A percentile compares a stretch with the other conserved stretches of the same genome.
Conservation (phyloP, 192 early-diverging fungal species). For the Obelidium mucronatum region DNA sequence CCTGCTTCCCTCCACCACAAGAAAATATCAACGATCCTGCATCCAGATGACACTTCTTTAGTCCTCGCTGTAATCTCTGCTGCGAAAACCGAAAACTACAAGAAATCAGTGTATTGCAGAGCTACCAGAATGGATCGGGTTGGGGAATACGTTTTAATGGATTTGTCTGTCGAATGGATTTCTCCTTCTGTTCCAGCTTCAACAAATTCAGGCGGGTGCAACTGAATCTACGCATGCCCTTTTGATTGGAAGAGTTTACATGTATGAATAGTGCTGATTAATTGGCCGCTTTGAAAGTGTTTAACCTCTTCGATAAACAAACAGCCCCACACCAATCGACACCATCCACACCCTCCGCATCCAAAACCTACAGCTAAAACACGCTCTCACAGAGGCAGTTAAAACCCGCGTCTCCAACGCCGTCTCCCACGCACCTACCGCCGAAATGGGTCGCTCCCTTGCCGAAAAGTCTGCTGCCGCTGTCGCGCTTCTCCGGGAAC, state of each 20-base stretch:
- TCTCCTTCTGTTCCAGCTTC: background rate
- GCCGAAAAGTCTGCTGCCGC: slow-evolving; percentile 4
- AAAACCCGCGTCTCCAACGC: background rate
- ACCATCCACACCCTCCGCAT: slow-evolving; percentile 24
- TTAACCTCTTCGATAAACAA: background rate
- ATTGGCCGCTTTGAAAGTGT: background rate
- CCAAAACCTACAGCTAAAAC: slow-evolving; percentile 17
- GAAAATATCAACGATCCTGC: slow-evolving; percentile 3
- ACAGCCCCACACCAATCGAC: slow-evolving; percentile 23
- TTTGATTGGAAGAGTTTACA: background rate
- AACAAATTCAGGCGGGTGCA: too few relatives aligned
- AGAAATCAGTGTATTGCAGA: slow-evolving; percentile 1
- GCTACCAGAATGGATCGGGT: slow-evolving; percentile 24
- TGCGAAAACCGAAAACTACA: background rate
- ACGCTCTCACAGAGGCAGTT: background rate
- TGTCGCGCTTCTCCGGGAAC: background rate
- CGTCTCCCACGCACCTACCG: background rate
- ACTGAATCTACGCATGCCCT: slow-evolving; percentile 3
- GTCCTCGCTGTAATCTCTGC: background rate
- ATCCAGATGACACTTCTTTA: slow-evolving; percentile 13
- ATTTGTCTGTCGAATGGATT: background rate
- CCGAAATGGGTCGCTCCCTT: background rate
- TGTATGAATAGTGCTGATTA: too few relatives aligned
- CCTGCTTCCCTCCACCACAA: slow-evolving; percentile 24
- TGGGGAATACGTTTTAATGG: slow-evolving; percentile 27